Evolutionary conservation across 495 filamentous ascomycete genomes (phyloP), one percentile per base, ranked within the genome.

Genomic region (Aspergillus baeticus): DNA sequence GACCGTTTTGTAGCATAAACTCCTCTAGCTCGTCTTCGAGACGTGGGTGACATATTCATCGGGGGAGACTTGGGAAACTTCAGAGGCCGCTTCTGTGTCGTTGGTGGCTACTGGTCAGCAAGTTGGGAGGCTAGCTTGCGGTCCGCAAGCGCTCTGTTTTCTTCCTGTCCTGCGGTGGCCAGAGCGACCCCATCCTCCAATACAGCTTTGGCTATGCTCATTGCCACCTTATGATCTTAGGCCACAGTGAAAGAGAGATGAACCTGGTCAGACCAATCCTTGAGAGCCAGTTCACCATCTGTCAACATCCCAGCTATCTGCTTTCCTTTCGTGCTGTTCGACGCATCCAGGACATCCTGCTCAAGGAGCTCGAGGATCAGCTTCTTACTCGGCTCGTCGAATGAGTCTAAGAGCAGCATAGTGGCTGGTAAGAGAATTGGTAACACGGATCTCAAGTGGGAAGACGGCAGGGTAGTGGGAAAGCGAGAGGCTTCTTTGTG

Each of bases 211-310:
- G 51, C 15, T 0, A 54, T 44, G 21, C 57, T 55, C 6, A 29
- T 45, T 1, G 51, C 51, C 51, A 60, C 45, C 35, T 55, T 49
- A 10, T 38, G 45, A 17, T 60, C 57, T 7, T 45, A 20, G 21
- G 39, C 18, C 2, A 1, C 33, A 1, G 20, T 36, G 17, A 17
- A 34, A 21, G 17, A 55, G 5, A 51, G 51, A 23, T 39, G 36
- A 22, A 60, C 45, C 20, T 60, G 26, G 18, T 23, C 18, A 29
- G 38, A 47, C 51, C 57, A 60, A 4, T 43, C 51, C n/a, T 29
- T 26, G 37, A 54, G 35, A 11, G 51, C 57, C 11, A 54, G 11
- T 13, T 60, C 51, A 6, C 39, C 36, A 26, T 60, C 51, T 4
- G 37, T 50, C 1, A 38, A 15, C 7, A 26, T 10, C 2, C 31